Evolutionary conservation across 805 yeast species (phyloP), one percentile per base, ranked within the genome.

Genomic region (Candida succiphila): DNA sequence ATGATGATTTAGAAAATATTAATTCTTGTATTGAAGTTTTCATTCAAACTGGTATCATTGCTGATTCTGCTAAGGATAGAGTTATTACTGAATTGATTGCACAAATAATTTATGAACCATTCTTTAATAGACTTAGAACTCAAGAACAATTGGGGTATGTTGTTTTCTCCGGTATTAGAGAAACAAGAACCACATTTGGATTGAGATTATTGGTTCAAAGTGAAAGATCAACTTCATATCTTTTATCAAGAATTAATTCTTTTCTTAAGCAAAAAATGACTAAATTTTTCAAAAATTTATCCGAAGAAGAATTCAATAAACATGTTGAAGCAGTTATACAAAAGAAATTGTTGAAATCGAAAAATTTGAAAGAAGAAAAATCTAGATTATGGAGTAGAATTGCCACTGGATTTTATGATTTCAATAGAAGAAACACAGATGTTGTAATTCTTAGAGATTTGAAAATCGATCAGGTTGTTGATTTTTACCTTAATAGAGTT

Each of bases 141-240:
- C 80, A 85, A 46, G 97, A 89, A 59, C 97, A 92, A 56, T 67
- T 89, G 22, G 98, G 98, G 2, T 89, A 89, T 49, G 87, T 89
- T 41, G 98, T 89, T 0, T 86, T 85, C 51, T 76, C 92, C 29
- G 83, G 94, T 0, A 60, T 70, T 18, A 63, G 80, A 39, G 67
- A 67, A 39, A 72, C 84, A 3, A 71, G 94, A 49, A 78, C 92
- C 17, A 71, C 80, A 5, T 67, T 73, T 51, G 88, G 89, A 12
- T 69, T 76, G 43, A 67, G 92, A 46, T 57, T 92, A 12, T 61
- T 88, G 43, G 69, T 88, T 32, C 98, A 89, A 60, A 78, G 92
- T 38, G 96, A 86, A 53, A 74, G 80, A 51, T 58, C 84, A 2
- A 66, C 92, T 3, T 71, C 68, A 12, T 88, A 77, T 53, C 64